Conservation (phyloP, 805 yeast species). For the Cyberlindnera saturnus region DNA sequence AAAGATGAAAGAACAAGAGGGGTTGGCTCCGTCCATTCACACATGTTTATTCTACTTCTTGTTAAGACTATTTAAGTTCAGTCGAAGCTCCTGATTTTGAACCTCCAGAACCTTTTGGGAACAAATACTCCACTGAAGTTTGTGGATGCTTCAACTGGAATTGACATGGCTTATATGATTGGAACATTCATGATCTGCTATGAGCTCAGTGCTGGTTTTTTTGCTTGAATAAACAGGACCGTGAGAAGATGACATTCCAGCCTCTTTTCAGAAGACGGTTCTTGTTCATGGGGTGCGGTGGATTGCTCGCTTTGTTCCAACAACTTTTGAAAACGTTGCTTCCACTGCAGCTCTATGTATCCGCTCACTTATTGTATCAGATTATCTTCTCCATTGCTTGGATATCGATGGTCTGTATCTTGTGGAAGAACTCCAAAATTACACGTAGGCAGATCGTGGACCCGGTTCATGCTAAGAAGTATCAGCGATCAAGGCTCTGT, state of each 20-base stretch:
- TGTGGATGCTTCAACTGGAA: not conserved
- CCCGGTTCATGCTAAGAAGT: slow-evolving; percentile 9
- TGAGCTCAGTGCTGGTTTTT: slow-evolving; percentile 11
- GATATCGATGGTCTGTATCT: slow-evolving; percentile 15
- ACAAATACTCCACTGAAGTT: not conserved
- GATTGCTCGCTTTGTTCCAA: not conserved
- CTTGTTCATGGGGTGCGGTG: not conserved
- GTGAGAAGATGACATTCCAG: slow-evolving; percentile 1
- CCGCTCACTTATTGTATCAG: too few relatives aligned
- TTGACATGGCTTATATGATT: not conserved
- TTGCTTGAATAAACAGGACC: slow-evolving; percentile 5
- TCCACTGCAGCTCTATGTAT: slow-evolving; percentile 5
- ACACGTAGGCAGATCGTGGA: slow-evolving; percentile 10
- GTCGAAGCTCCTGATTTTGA: not conserved
- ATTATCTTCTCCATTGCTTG: slow-evolving; percentile 5
- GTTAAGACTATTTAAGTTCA: not conserved
- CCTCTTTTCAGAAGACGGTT: slow-evolving; percentile 1
- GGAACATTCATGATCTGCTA: slow-evolving; percentile 2
- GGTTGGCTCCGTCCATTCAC: slow-evolving; percentile 8
- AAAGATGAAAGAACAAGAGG: slow-evolving; percentile 1
- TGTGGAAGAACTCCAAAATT: slow-evolving; percentile 12
- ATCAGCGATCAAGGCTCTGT: slow-evolving; percentile 2
- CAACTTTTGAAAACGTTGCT: slow-evolving; percentile 11
- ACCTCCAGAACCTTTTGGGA: not conserved
- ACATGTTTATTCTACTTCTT: not conserved